A percentile compares a stretch with the other conserved stretches of the same genome.
Evolutionary conservation across 2,329 filamentous ascomycete genomes (phyloP).

Genomic region (Apiospora marii): DNA sequence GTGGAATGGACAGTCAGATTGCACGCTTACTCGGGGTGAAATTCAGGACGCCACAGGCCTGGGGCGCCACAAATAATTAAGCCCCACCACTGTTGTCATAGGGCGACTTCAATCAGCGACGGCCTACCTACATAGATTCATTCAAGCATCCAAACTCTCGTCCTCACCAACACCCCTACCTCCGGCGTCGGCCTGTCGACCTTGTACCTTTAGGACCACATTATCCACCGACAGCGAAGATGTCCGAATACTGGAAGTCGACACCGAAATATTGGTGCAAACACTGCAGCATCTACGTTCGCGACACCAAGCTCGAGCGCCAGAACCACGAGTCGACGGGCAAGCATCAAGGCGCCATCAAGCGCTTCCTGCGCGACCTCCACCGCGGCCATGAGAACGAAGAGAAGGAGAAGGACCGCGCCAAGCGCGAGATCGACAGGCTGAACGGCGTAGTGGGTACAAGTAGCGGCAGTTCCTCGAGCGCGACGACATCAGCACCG

Average conservation of each 20-base stretch:
- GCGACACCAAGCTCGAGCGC: constrained; percentile 90
- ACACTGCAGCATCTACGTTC: constrained; percentile 88
- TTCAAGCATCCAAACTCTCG: not conserved
- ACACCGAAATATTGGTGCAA: constrained; percentile 99
- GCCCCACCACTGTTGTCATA: constrained; percentile 8
- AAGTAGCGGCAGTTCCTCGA: constrained; percentile 33
- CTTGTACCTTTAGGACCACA: not conserved
- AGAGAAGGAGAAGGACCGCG: constrained; percentile 81
- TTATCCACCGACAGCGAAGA: constrained; percentile 45
- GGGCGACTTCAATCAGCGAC: not conserved
- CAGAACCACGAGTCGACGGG: constrained; percentile 87
- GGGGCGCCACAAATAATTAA: not conserved
- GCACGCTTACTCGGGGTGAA: not conserved
- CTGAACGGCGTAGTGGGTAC: constrained; percentile 78
- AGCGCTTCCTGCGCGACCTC: constrained; percentile 87
- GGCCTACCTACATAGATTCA: not conserved
- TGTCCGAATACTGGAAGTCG: constrained; percentile 99
- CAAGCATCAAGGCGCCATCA: constrained; percentile 85
- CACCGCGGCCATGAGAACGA: constrained; percentile 85
- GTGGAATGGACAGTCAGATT: not conserved
- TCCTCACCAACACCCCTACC: not conserved
- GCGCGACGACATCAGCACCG: constrained; percentile 31
- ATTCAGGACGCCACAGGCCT: not conserved
- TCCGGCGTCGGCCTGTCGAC: not conserved
- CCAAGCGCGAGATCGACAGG: constrained; percentile 84